Percentiles rank a stretch among this genome's conserved stretches.
Evolutionary conservation across 306 rosid genomes (phyloP).

Genomic region (Cucurbita pepo): DNA sequence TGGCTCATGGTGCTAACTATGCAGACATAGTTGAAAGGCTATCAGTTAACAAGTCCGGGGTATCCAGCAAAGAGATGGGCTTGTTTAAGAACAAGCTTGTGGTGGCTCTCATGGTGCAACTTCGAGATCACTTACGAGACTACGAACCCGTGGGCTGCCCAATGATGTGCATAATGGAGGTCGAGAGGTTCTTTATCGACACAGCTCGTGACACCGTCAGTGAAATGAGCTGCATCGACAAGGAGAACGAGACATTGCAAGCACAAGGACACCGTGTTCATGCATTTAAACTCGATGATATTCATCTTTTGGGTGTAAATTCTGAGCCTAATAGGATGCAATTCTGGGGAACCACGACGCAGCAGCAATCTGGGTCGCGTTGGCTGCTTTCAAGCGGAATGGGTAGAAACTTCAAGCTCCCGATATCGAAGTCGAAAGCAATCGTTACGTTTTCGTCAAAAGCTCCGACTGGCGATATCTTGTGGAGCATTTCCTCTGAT

Average conservation of each 20-base stretch:
- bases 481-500: constrained; percentile 62
- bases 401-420: constrained; percentile 23
- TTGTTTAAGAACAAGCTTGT: constrained; percentile 43
- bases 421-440: constrained; percentile 31
- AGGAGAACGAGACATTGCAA: neutral
- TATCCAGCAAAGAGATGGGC: constrained; percentile 15
- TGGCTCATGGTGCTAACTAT: constrained; percentile 39
- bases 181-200: constrained; percentile 22
- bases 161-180: constrained; percentile 50
- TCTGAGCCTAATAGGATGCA: constrained; percentile 17
- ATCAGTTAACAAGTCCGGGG: constrained; percentile 4
- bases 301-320: constrained; percentile 49
- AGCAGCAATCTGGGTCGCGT: constrained; percentile 41
- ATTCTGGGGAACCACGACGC: constrained; percentile 40
- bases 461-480: constrained; percentile 19
- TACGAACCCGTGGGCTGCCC: constrained; percentile 57
- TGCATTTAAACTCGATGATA: constrained; percentile 16
- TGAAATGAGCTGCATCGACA: neutral
- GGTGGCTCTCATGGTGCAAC: constrained; percentile 42
- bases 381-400: constrained; percentile 60
- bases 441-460: constrained; percentile 26
- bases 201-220: neutral
- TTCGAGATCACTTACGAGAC: constrained; percentile 46
- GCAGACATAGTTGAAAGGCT: constrained; percentile 22
- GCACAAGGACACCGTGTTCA: neutral